phyloP scores from a whole-genome alignment of 1,284 basidiomycete genomes.

The Malassezia cuniculi region DNA sequence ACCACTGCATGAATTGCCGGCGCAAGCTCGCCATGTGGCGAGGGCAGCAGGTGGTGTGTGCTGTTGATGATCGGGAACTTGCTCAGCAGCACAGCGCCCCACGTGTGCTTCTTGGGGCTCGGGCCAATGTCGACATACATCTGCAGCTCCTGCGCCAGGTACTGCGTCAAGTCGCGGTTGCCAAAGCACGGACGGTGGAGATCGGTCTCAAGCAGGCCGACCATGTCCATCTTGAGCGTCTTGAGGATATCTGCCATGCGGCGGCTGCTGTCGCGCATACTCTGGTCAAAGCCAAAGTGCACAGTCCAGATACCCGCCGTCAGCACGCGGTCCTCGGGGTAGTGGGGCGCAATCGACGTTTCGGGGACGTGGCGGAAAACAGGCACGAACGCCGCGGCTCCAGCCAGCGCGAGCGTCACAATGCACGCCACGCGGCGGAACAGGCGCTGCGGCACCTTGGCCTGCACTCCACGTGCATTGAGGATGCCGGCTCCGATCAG shows the following conservation, averaged over 20 bases:
- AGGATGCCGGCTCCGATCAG: constrained; percentile 15
- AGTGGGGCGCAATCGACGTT: constrained; percentile 56
- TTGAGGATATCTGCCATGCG: constrained; percentile 61
- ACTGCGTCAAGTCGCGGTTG: constrained; percentile 56
- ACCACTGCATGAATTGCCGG: constrained; percentile 64
- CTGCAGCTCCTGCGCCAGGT: constrained; percentile 54
- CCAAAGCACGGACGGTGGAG: constrained; percentile 71
- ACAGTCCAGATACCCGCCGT: constrained; percentile 81
- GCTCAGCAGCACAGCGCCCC: constrained; percentile 49
- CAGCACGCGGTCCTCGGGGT: constrained; percentile 57
- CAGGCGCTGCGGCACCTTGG: background rate
- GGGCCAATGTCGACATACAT: constrained; percentile 64
- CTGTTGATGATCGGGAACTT: constrained; percentile 78
- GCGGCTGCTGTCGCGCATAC: constrained; percentile 45
- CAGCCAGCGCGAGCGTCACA: constrained; percentile 17
- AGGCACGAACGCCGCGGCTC: constrained; percentile 23
- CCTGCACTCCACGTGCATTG: constrained; percentile 11
- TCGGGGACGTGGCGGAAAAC: constrained; percentile 50
- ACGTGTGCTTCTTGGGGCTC: constrained; percentile 76
- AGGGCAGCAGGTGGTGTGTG: constrained; percentile 76
- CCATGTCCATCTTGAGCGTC: constrained; percentile 40
- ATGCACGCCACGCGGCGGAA: background rate
- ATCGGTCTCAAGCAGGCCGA: constrained; percentile 67
- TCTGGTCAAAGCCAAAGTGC: constrained; percentile 36
- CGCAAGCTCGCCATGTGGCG: constrained; percentile 66